Evolutionary conservation across 306 rosid species (phyloP), one percentile per base, ranked within the genome.

Genomic region (Purshia tridentata): DNA sequence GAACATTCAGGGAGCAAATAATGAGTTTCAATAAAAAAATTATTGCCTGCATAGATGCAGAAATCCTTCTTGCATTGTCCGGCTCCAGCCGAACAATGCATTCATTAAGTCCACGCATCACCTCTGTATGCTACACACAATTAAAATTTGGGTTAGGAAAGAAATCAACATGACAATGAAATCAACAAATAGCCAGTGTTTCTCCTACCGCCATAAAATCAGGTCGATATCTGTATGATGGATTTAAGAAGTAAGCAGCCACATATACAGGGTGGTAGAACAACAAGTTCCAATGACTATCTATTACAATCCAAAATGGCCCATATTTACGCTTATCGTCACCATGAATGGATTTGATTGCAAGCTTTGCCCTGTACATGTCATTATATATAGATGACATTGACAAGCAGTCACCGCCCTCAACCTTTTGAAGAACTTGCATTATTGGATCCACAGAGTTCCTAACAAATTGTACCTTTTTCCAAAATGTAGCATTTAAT

Each of bases 191-290:
- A 66, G 62, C 72, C 66, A 70, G 60, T 70, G 67, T 76, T 75
- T 68, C 58, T 72, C 91, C 77, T 89, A 93, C 98, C 91, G 84
- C 82, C 77, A 85, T 70, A 81, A 88, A 91, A 81, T 93, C 98
- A 6, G 89, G 79, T 70, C 90, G 91, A 71, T 89, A 89, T 69
- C 94, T 81, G 80, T 88, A 89, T n/a, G 97, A 88, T 61, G 97
- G 97, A 75, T 93, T 93, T 74, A 93, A 80, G 90, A 86, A 93
- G 88, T 88, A 84, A n/a, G 96, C 97, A 82, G 97, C 97, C 89
- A 86, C 75, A 77, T 85, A 90, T 68, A 91, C 87, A 50, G 97
- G 96, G 73, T 93, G 98, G 87, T 82, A 84, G 80, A 88, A 92
- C 74, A 84, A 77, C 29, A 89, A 88, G 76, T 81, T 89, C 91